Evolutionary conservation across 192 early-diverging fungal genomes (phyloP), one percentile per base, ranked within the genome.

Genomic region (Chytriomyces confervae): DNA sequence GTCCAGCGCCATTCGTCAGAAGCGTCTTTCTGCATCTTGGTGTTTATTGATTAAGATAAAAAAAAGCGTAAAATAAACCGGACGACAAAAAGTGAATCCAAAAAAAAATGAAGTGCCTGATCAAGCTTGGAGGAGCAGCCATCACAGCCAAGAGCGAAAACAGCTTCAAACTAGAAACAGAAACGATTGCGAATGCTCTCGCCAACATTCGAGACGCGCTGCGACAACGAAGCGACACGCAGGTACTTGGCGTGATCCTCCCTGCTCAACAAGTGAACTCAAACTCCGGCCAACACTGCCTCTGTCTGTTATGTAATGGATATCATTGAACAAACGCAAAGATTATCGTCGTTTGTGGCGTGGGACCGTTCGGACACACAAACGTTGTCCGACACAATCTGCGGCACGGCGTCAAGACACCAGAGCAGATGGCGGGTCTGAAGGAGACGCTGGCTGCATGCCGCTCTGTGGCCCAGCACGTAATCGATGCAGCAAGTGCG

Each of bases 101-200:
- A 18, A 60, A 60, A 60, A 61, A 61, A 61, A 61, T 61, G 23
- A 61, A 61, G 23, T n/a, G 11, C 24, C 63, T 74, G 23, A 63
- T 74, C 72, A 74, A 74, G 61, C 53, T 74, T n/a, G 72, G 72
- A 16, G 72, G 72, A 18, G 72, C 72, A 11, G 57, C 72, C 16
- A 74, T 74, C 57, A 74, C 72, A 23, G 36, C 11, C 1, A 74
- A 74, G 72, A 23, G 8, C 13, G 13, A 16, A 23, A 63, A 63
- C 18, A 20, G n/a, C 29, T 63, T 62, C 45, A 43, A 62, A 2
- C 36, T 36, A 36, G 36, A 36, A 2, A 36, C 36, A 36, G 36
- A 36, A 36, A 36, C 36, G 36, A 36, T 36, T 36, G 36, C 36
- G 4, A 36, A 3, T 4, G 36, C 36, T 36, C 0, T 36, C 4